These are phyloP conservation scores for Crucibulum laeve DNA, from an alignment of 768 basidiomycete genomes.

Conservation along the genomic window DNA sequence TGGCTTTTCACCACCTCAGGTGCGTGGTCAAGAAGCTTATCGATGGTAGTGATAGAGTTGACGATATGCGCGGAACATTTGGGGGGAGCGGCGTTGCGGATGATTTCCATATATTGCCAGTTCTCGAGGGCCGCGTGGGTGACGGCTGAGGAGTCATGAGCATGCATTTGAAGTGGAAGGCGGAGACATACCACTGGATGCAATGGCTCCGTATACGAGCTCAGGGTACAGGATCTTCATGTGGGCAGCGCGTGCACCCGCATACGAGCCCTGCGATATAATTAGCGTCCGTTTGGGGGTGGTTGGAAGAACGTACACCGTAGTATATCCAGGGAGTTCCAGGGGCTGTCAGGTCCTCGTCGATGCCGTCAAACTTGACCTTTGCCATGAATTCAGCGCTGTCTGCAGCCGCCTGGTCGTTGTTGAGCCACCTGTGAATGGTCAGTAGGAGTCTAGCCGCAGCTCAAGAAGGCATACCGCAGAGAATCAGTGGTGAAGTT, in stretches of 20 bases:
- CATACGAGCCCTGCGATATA: constrained; percentile 72
- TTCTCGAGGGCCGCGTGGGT: constrained; percentile 80
- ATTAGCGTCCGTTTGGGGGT: constrained; percentile 3
- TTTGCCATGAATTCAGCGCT: constrained; percentile 88
- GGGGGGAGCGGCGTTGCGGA: constrained; percentile 62
- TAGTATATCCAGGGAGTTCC: constrained; percentile 89
- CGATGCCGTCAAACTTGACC: constrained; percentile 69
- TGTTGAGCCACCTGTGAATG: constrained; percentile 74
- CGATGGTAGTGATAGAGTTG: constrained; percentile 55
- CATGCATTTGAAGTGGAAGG: neutral
- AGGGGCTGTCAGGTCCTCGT: constrained; percentile 67
- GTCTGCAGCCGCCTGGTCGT: constrained; percentile 86
- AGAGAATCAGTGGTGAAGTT: constrained; percentile 82
- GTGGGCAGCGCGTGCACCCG: constrained; percentile 90
- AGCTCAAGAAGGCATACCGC: constrained; percentile 36
- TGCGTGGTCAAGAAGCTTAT: constrained; percentile 49
- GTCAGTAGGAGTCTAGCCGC: constrained; percentile 1
- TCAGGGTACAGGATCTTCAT: constrained; percentile 86
- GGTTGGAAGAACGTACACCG: constrained; percentile 50
- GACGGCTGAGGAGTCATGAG: constrained; percentile 50
- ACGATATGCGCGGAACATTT: constrained; percentile 57
- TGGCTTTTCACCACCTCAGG: constrained; percentile 37
- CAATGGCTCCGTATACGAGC: constrained; percentile 86
- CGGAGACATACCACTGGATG: constrained; percentile 63
- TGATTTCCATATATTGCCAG: constrained; percentile 89